Conservation (phyloP, 1,139 yeast genomes). For the Debaryomyces fabryi region DNA sequence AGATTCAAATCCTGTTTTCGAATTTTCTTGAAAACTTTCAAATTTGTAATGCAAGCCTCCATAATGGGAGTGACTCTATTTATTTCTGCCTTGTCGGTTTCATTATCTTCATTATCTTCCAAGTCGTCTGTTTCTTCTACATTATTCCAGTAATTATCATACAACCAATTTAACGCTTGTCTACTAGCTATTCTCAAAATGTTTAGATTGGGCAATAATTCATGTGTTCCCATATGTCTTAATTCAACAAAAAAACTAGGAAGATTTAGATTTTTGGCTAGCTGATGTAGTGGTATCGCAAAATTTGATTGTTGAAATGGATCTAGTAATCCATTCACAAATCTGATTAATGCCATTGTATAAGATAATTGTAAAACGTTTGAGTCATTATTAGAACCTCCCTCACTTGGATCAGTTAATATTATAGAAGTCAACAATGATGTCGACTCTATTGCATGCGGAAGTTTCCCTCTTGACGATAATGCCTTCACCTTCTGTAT, state of each 20-base stretch:
- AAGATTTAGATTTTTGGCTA: slow-evolving; percentile 70
- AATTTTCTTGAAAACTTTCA: slow-evolving; percentile 38
- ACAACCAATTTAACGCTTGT: slow-evolving; percentile 76
- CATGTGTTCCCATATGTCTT: slow-evolving; percentile 93
- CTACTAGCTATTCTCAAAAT: slow-evolving; percentile 60
- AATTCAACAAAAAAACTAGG: slow-evolving; percentile 89
- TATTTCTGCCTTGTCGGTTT: slow-evolving; percentile 3
- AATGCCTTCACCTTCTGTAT: slow-evolving; percentile 51
- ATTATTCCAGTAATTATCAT: slow-evolving; percentile 71
- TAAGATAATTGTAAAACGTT: slow-evolving; percentile 52
- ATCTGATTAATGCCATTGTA: slow-evolving; percentile 78
- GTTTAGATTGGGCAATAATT: slow-evolving; percentile 69
- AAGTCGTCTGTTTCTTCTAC: slow-evolving; percentile 31
- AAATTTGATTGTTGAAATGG: slow-evolving; percentile 78
- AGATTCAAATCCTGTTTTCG: slow-evolving; percentile 49
- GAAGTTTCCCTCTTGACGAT: slow-evolving; percentile 43
- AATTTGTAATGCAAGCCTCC: slow-evolving; percentile 15
- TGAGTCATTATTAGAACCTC: slow-evolving; percentile 26
- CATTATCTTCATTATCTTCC: slow-evolving; percentile 18
- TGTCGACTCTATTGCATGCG: slow-evolving; percentile 58
- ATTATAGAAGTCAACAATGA: slow-evolving; percentile 59
- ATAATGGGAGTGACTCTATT: slow-evolving; percentile 1
- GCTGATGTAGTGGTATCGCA: slow-evolving; percentile 75
- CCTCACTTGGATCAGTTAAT: slow-evolving; percentile 44
- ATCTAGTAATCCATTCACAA: slow-evolving; percentile 90